Base-by-base conservation (phyloP, 2,329 filamentous ascomycete species). In the Sporothrix luriei region DNA sequence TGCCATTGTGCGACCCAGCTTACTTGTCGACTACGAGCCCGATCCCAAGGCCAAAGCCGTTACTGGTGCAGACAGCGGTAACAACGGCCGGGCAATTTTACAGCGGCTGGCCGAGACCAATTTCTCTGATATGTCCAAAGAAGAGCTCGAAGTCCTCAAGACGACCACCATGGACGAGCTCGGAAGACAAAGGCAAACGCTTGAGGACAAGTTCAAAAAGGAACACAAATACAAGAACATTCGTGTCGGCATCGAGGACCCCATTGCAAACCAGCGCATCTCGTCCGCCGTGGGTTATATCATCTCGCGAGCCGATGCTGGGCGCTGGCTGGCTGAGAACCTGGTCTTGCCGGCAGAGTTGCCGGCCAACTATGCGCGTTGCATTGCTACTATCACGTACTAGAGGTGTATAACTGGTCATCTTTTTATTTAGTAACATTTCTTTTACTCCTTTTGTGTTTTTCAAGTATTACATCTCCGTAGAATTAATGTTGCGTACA, bases 281-380 rank as follows among this genome's bases (percentile, higher is more conserved):
- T 74, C 74, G n/a, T 75, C 75, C 69, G 79, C 78, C 66, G 73
- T 81, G 11, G 82, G 82, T 7, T 83, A 82, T 70, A 76, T 74
- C 38, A 80, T 83, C 68, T 78, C 77, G 21, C 74, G 80, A 52
- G 78, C 79, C 70, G 81, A 82, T 70, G 80, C 81, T 4, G 82
- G 82, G 1, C 73, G 75, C 51, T 83, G 80, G 78, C 77, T 82
- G 40, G 80, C 77, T 66, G 77, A 81, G 55, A 61, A 43, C 11
- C 33, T 61, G n/a, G 33, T 61, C n/a, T 38, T 61, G 11, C 55
- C 33, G 19, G 33, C 10, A 7, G 55, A 61, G 55, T 38, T 61
- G 33, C 55, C 55, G 7, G 55, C n/a, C 26, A 61, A 33, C n/a
- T 61, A 59, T 61, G 55, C 55, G 13, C 33, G 55, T 14, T 19